phyloP scores from a whole-genome alignment of 2,329 filamentous ascomycete genomes.

The Sclerotinia borealis region DNA sequence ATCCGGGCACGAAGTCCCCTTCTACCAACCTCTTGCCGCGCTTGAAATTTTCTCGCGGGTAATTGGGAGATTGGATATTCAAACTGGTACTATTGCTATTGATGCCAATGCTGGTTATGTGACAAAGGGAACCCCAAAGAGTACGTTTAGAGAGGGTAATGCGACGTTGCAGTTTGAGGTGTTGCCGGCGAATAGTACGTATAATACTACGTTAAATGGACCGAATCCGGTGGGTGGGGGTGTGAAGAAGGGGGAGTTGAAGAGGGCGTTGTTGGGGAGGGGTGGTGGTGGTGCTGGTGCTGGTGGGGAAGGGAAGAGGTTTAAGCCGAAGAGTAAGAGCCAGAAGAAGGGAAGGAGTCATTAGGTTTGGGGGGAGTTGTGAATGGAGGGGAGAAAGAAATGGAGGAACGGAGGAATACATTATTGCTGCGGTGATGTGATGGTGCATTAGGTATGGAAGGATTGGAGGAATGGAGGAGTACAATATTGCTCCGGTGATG shows the following conservation, averaged over 20 bases:
- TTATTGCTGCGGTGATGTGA: background rate
- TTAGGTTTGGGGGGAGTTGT: background rate
- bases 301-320: background rate
- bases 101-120: conserved; percentile 22
- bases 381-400: background rate
- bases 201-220: conserved; percentile 39
- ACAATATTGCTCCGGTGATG: no score
- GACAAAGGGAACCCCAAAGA: conserved; percentile 22
- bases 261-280: conserved; percentile 5
- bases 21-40: conserved; percentile 47
- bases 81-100: conserved; percentile 44
- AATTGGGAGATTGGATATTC: conserved; percentile 44
- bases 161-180: conserved; percentile 39
- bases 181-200: conserved; percentile 39
- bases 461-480: background rate
- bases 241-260: background rate
- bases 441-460: background rate
- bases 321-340: background rate
- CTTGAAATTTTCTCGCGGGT: conserved; percentile 47
- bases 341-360: background rate
- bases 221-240: conserved; percentile 30
- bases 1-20: conserved; percentile 52
- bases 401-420: background rate
- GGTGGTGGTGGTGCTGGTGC: background rate
- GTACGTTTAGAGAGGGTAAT: conserved; percentile 27